Conservation (phyloP, 169 alveolate species). For the Eimeria necatrix region DNA sequence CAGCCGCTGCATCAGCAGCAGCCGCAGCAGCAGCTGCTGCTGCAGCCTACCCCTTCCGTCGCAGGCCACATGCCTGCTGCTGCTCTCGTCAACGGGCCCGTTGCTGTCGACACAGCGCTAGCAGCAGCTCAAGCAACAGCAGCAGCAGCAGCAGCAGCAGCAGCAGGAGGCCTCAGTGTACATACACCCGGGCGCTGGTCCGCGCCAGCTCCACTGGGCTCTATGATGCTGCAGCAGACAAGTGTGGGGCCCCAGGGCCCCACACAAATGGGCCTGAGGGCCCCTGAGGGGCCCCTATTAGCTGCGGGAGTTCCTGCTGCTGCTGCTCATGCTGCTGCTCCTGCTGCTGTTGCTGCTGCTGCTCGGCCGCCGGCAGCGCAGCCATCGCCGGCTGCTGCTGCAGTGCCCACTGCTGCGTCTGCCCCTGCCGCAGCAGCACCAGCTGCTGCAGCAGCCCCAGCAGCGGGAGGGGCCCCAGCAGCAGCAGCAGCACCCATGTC, state of each 20-base stretch:
- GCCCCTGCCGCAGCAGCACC: no score
- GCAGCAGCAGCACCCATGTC: not conserved
- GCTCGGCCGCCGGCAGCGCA: constrained; percentile 23
- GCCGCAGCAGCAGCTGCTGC: no score
- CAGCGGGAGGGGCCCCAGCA: no score
- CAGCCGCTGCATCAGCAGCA: no score
- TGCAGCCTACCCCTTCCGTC: not conserved
- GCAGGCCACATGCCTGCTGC: not conserved
- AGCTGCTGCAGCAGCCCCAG: no score
- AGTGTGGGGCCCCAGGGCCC: not conserved
- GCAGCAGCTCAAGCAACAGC: constrained; percentile 32
- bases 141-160: constrained; percentile 46
- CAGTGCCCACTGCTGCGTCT: not conserved
- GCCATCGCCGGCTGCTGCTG: not conserved
- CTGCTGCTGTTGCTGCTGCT: constrained; percentile 45
- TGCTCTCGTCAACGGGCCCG: not conserved
- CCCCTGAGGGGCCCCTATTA: constrained; percentile 30
- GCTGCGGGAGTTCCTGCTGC: not conserved
- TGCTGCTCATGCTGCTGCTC: no score
- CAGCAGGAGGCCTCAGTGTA: not conserved
- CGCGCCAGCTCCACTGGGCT: not conserved
- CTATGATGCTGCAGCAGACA: not conserved
- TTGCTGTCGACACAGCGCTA: not conserved
- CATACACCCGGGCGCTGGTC: not conserved
- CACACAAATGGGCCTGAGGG: not conserved